Percentiles rank a stretch among this genome's conserved stretches.
Evolutionary conservation across 176 grass and related monocot genomes (phyloP).

Genomic region (Carex myosuroides): DNA sequence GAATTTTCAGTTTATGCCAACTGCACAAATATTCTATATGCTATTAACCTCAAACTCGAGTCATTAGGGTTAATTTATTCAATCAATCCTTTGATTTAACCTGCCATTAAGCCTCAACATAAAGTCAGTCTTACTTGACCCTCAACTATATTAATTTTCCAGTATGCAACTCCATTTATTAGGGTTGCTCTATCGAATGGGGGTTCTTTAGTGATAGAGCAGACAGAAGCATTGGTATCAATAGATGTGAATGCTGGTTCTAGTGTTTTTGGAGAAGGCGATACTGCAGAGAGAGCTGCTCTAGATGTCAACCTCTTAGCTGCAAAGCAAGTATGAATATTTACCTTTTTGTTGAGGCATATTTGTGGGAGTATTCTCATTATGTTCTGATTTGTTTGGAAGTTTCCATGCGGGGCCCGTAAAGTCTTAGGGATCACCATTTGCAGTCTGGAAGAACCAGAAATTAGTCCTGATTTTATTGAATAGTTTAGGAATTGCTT

Average conservation of each 20-base stretch:
- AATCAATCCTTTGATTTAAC: not conserved
- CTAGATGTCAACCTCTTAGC: slow-evolving; percentile 90
- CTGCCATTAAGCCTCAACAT: not conserved
- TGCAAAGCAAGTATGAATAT: slow-evolving; percentile 83
- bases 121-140: not conserved
- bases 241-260: slow-evolving; percentile 94
- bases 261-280: slow-evolving; percentile 72
- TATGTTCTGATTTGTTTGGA: not conserved
- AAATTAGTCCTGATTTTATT: too few relatives aligned
- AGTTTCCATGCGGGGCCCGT: not conserved
- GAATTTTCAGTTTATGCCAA: not conserved
- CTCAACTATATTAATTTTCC: not conserved
- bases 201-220: slow-evolving; percentile 93
- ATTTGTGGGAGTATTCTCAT: not conserved
- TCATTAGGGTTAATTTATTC: not conserved
- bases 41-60: not conserved
- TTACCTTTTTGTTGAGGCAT: slow-evolving; percentile 4
- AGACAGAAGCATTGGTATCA: slow-evolving; percentile 94
- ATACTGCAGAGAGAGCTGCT: slow-evolving; percentile 71
- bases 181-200: slow-evolving; percentile 78
- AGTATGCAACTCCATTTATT: slow-evolving; percentile 27
- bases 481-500: not conserved
- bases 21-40: not conserved
- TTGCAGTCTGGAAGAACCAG: not conserved
- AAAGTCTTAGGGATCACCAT: not conserved